Evolutionary conservation across 192 early-diverging fungal species (phyloP).

Genomic region (Thamnidium elegans): DNA sequence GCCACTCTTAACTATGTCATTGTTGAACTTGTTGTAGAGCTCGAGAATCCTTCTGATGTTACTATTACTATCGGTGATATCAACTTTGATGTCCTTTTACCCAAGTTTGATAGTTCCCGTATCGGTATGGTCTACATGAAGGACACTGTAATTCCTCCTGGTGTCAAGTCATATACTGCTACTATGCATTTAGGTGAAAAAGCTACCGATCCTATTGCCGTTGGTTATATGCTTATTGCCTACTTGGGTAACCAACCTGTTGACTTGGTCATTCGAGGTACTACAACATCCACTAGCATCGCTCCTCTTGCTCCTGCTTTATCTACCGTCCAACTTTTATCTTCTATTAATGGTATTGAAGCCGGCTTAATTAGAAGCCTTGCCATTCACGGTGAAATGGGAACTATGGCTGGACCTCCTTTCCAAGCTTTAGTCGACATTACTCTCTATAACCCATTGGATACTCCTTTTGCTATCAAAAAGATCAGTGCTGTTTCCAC

Average conservation of each 20-base stretch:
- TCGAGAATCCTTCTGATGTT: constrained; percentile 51
- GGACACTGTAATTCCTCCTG: constrained; percentile 46
- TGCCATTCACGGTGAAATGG: neutral
- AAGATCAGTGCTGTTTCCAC: neutral
- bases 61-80: constrained; percentile 50
- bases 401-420: neutral
- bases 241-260: constrained; percentile 40
- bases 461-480: constrained; percentile 2
- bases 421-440: neutral
- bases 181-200: constrained; percentile 39
- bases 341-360: constrained; percentile 45
- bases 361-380: constrained; percentile 35
- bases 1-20: neutral
- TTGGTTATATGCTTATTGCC: constrained; percentile 34
- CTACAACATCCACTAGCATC: constrained; percentile 35
- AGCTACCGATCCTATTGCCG: constrained; percentile 24
- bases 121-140: constrained; percentile 45
- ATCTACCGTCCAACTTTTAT: constrained; percentile 34
- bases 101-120: constrained; percentile 18
- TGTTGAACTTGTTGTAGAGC: neutral
- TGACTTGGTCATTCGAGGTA: constrained; percentile 40
- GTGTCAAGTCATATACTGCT: constrained; percentile 40
- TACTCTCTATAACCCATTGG: constrained; percentile 30
- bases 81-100: constrained; percentile 37
- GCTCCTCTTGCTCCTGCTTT: constrained; percentile 45